Evolutionary conservation across 257 asterid genomes (phyloP), one percentile per base, ranked within the genome.

Genomic region (Leptodermis oblonga): DNA sequence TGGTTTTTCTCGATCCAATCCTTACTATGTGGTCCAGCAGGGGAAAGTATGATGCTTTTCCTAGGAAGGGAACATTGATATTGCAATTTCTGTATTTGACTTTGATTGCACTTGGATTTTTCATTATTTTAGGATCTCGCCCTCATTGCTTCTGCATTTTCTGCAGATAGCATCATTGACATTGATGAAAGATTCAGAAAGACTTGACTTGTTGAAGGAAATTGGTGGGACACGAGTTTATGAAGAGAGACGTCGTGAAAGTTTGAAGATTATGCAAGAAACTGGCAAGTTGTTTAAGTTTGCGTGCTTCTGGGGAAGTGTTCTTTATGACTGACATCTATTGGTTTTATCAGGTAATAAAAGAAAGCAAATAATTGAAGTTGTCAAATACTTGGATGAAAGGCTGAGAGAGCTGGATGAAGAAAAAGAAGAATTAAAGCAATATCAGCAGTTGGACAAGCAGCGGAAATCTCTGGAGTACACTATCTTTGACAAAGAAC

Each of bases 181-280:
- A 60, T 73, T 94, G 79, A 94, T 94, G 99, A 94, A 94, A 76
- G 99, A 94, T 74, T 72, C 97, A 15, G 97, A 94, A 83, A 88
- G 99, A 65, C 86, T 94, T 79, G 97, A 94, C 83, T 83, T 94
- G 77, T 90, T 94, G 81, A 94, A 94, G 85, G 99, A 94, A 94
- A 94, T 94, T 84, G 99, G 99, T 62, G 99, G 99, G 60, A 91
- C 99, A 70, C 89, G 99, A 74, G 99, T 94, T 70, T 94, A 94
- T 74, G 99, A 94, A 76, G 99, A 94, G 85, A 88, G 99, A 82
- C 94, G 97, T 43, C 96, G 92, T 64, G 99, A 94, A 89, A 94
- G 97, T 80, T 83, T 89, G 88, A 94, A 91, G 80, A 94, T 94
- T 81, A 85, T 94, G 99, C 95, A 90, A 78, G 99, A 94, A 68